Base-by-base conservation (phyloP, 495 filamentous ascomycete species). In the Coniosporium apollinis region DNA sequence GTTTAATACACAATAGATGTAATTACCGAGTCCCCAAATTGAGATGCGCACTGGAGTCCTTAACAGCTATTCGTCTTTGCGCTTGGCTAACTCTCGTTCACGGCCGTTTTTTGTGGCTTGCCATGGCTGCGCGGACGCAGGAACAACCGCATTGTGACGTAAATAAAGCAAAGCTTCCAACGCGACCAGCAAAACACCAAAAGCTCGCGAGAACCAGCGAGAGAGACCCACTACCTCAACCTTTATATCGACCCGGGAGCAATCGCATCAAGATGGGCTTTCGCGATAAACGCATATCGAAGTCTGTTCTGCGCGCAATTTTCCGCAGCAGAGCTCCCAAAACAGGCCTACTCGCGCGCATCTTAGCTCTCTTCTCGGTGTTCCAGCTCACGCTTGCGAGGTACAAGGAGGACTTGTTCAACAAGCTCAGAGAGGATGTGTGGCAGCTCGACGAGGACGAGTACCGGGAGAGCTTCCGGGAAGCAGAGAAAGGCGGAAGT, bases 401-500 rank as follows among this genome's bases (percentile, higher is more conserved):
- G 4, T 45, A 47, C 24, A 18, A 33, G 14, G 34, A 29, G 8
- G 48, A 42, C 9, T 25, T 54, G 5, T 57, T 57, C 48, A 43
- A 36, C 20, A 43, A 43, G 22, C 43, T 57, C 6, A 17, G 52
- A 5, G 47, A 36, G 28, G 42, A 52, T 10, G 42, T 46, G 34
- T 76, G 70, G 70, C 29, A 50, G 2, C 61, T 74, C 17, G 48
- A 63, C 13, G 65, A 74, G 35, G 52, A 59, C 16, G 64, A 65
- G n/a, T 76, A 76, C 40, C 48, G 46, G 9, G 53, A 56, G 13
- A 69, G 61, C 19, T 74, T 76, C 40, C 52, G 53, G n/a, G 50
- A 49, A 4, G 46, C 50, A 13, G 55, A 44, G 25, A 48, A 44
- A 20, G 45, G 53, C 13, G 39, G 47, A 4, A 45, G 56, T 0